Evolutionary conservation across 345 rosid genomes (phyloP), one percentile per base, ranked within the genome.

Genomic region (Camelina laxa): DNA sequence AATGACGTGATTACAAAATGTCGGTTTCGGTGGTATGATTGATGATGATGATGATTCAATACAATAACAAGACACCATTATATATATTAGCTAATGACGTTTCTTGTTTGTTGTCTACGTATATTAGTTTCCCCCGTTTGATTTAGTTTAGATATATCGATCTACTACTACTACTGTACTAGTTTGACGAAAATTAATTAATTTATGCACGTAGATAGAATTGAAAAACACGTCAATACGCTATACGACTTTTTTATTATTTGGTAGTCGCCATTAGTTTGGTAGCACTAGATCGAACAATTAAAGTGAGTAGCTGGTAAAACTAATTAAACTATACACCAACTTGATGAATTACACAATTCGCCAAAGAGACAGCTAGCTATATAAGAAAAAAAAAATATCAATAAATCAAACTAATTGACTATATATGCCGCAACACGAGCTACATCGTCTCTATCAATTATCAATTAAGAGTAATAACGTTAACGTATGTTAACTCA

Each of bases 211-310:
- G 21, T 63, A 63, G 41, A 30, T 15, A 44, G 7, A 64, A 42
- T 53, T 56, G 57, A 4, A 64, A 42, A 73, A 47, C 45, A 73
- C 57, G 65, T n/a, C 65, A 64, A 30, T 55, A 20, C 57, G 49
- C 30, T 44, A 56, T 24, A 54, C 62, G 36, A 54, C 38, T 54
- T 54, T 20, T 27, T 27, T 22, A n/a, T n/a, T n/a, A n/a, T 27
- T 27, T 27, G 5, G 45, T 54, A 45, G 49, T 55, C 24, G 54
- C 33, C 3, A 44, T 55, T 14, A 64, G 70, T 54, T 64, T 73
- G 70, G 70, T 56, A 64, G 35, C 24, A 31, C n/a, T 45, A 56
- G 70, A 73, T 64, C 47, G 70, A 22, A 27, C 57, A 74, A 51
- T 15, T 41, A 65, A 65, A 44, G 64, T 44, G 5, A 44, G 36